phyloP scores from a whole-genome alignment of 768 basidiomycete genomes.

The Filobasidium wieringae region DNA sequence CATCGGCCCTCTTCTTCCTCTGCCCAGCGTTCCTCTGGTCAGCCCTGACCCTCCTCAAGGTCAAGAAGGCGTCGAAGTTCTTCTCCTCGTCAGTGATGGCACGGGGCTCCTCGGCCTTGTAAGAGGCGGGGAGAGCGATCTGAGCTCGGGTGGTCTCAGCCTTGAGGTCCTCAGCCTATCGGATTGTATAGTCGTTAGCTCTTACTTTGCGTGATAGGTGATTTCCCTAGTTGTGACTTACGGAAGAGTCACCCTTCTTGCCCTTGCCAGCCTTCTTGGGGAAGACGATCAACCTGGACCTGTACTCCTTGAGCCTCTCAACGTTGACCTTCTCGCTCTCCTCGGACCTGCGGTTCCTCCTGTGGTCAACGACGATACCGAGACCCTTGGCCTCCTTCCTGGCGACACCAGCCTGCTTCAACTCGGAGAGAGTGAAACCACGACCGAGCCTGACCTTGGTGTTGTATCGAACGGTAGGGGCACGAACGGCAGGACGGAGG shows the following conservation, averaged over 20 bases:
- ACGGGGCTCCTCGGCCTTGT: conserved; percentile 70
- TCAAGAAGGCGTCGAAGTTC: conserved; percentile 73
- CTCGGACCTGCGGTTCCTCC: conserved; percentile 89
- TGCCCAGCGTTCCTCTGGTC: conserved; percentile 71
- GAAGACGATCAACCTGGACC: conserved; percentile 85
- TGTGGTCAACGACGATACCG: conserved; percentile 92
- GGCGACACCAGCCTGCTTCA: conserved; percentile 91
- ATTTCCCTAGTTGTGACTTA: conserved; percentile 42
- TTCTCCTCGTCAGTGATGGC: conserved; percentile 86
- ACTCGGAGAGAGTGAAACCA: conserved; percentile 85
- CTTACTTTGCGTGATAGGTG: not conserved
- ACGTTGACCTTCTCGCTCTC: conserved; percentile 94
- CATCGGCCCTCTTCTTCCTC: conserved; percentile 52
- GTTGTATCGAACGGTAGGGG: conserved; percentile 95
- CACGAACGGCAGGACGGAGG: conserved; percentile 94
- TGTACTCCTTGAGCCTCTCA: conserved; percentile 86
- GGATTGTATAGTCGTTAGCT: not conserved
- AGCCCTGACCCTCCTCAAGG: conserved; percentile 75
- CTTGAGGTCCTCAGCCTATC: conserved; percentile 69
- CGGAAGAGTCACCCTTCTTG: conserved; percentile 88
- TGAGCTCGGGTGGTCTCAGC: conserved; percentile 56
- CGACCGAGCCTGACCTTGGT: conserved; percentile 91
- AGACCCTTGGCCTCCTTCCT: conserved; percentile 84
- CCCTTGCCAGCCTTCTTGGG: conserved; percentile 88
- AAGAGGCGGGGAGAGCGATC: conserved; percentile 51